Percentiles rank a stretch among this genome's conserved stretches.
phyloP scores from a whole-genome alignment of 169 alveolate species.

The Cryptosporidium baileyi region DNA sequence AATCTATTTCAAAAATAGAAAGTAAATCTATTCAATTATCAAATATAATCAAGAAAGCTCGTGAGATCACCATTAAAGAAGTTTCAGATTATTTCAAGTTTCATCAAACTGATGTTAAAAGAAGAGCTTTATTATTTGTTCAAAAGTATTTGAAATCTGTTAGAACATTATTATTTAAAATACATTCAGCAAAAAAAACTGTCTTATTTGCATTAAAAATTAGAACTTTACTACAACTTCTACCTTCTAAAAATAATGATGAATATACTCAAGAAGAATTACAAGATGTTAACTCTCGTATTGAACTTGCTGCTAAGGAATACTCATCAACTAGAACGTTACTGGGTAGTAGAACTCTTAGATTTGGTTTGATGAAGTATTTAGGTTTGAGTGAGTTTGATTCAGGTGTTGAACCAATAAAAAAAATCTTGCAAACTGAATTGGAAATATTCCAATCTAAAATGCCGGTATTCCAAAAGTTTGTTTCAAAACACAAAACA shows the following conservation, averaged over 20 bases:
- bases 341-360: constrained; percentile 21
- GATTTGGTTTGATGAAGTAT: constrained; percentile 11
- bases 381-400: constrained; percentile 8
- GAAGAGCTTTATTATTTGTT: constrained; percentile 57
- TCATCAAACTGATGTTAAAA: constrained; percentile 13
- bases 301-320: constrained; percentile 35
- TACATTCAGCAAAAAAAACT: constrained; percentile 12
- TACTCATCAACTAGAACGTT: neutral
- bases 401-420: neutral
- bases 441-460: neutral
- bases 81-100: constrained; percentile 32
- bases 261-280: constrained; percentile 18
- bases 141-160: constrained; percentile 21
- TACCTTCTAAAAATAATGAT: constrained; percentile 11
- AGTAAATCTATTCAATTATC: constrained; percentile 8
- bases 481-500: constrained; percentile 23
- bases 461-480: constrained; percentile 51
- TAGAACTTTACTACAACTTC: constrained; percentile 25
- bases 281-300: neutral
- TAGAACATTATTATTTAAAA: neutral
- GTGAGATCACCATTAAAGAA: constrained; percentile 45
- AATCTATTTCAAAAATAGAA: constrained; percentile 17
- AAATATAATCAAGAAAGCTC: constrained; percentile 50
- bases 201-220: constrained; percentile 9
- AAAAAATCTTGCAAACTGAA: neutral